Evolutionary conservation across 768 basidiomycete species (phyloP).

Genomic region (Psilocybe azurescens): DNA sequence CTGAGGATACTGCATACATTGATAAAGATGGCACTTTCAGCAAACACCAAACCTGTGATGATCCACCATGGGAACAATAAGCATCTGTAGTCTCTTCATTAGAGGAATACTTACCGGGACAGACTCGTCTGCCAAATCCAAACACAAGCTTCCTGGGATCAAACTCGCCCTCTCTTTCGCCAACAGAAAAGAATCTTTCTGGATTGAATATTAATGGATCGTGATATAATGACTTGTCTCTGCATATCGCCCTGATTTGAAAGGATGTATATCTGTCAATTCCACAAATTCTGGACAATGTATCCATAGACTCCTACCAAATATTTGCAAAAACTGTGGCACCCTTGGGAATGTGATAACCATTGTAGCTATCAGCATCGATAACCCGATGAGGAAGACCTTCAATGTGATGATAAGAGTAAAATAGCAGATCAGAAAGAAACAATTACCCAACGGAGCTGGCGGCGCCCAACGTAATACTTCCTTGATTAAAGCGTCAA

Average conservation of each 20-base stretch:
- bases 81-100: too few relatives aligned
- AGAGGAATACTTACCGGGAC: constrained; percentile 24
- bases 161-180: constrained; percentile 27
- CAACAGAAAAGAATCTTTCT: constrained; percentile 27
- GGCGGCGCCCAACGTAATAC: constrained; percentile 37
- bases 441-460: constrained; percentile 27
- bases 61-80: too few relatives aligned
- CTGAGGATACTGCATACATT: too few relatives aligned
- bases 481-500: constrained; percentile 43
- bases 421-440: not conserved
- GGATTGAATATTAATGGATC: constrained; percentile 40
- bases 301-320: constrained; percentile 24
- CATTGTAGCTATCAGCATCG: constrained; percentile 36
- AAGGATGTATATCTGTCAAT: too few relatives aligned
- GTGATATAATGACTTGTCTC: constrained; percentile 40
- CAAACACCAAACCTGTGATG: too few relatives aligned
- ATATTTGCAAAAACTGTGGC: constrained; percentile 34
- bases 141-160: constrained; percentile 36
- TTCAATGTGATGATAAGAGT: constrained; percentile 1
- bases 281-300: too few relatives aligned
- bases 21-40: too few relatives aligned
- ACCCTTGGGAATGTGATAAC: constrained; percentile 38
- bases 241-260: constrained; percentile 32
- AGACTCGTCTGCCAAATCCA: constrained; percentile 38
- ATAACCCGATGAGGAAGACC: constrained; percentile 32